Conservation (phyloP, 1,284 basidiomycete genomes). For the Fomitopsis pinicola region DNA sequence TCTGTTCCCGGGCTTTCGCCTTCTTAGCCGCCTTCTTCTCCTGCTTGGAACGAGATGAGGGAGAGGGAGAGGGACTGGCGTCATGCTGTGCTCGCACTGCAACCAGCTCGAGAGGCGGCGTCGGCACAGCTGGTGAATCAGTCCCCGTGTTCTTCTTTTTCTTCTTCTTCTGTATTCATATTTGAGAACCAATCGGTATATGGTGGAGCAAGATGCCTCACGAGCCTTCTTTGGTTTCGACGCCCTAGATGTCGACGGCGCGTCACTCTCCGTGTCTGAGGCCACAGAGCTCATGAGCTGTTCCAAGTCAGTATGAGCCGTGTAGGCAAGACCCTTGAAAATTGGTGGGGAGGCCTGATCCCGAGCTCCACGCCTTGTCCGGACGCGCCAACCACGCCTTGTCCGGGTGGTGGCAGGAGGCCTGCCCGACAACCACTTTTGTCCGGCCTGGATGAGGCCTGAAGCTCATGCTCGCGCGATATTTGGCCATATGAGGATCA, state of each 20-base stretch:
- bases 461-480: not conserved
- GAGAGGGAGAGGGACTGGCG: constrained; percentile 24
- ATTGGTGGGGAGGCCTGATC: too few relatives aligned
- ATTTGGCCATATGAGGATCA: too few relatives aligned
- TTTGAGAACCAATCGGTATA: not conserved
- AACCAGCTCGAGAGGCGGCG: constrained; percentile 34
- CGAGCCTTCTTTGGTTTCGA: constrained; percentile 45
- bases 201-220: constrained; percentile 13
- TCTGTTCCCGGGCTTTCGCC: constrained; percentile 54
- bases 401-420: too few relatives aligned
- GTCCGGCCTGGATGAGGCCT: too few relatives aligned
- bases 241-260: constrained; percentile 18
- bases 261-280: constrained; percentile 25
- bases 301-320: not conserved
- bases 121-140: constrained; percentile 9
- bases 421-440: too few relatives aligned
- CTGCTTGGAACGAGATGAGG: constrained; percentile 26
- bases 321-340: not conserved
- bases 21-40: constrained; percentile 50
- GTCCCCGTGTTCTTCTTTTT: constrained; percentile 42
- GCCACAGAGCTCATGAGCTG: constrained; percentile 13
- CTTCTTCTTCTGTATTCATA: constrained; percentile 36
- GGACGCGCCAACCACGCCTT: too few relatives aligned
- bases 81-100: constrained; percentile 3
- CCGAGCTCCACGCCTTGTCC: too few relatives aligned